These are phyloP conservation scores for Malassezia equina DNA, from an alignment of 1,284 basidiomycete genomes.

Conservation along the genomic window DNA sequence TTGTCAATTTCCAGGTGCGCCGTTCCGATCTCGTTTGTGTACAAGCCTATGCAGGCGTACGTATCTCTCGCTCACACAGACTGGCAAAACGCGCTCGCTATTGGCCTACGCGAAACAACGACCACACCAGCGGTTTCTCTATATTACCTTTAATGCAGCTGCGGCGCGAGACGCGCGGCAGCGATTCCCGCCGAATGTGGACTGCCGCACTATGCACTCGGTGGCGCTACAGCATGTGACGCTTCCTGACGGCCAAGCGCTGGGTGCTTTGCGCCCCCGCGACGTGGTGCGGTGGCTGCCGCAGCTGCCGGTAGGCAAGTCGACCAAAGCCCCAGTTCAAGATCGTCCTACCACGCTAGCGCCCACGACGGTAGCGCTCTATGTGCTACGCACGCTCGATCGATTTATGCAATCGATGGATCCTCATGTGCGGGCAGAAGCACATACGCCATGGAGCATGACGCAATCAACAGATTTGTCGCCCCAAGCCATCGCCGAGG, in stretches of 20 bases:
- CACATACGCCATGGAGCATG: slow-evolving; percentile 28
- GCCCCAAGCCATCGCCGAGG: slow-evolving; percentile 20
- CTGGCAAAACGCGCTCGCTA: slow-evolving; percentile 37
- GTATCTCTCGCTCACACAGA: slow-evolving; percentile 1
- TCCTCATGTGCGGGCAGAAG: slow-evolving; percentile 19
- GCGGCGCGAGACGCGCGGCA: slow-evolving; percentile 28
- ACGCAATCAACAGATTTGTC: slow-evolving; percentile 28
- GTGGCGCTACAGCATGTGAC: slow-evolving; percentile 29
- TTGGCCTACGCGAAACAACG: slow-evolving; percentile 29
- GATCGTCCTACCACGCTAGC: slow-evolving; percentile 23
- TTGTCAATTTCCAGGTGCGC: slow-evolving; percentile 26
- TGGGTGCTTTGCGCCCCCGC: slow-evolving; percentile 28
- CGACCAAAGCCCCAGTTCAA: background rate
- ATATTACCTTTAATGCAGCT: slow-evolving; percentile 39
- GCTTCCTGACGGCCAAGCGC: slow-evolving; percentile 23
- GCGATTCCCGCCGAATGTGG: slow-evolving; percentile 31
- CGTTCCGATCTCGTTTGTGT: slow-evolving; percentile 33
- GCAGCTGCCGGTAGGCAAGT: slow-evolving; percentile 26
- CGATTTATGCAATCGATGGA: slow-evolving; percentile 37
- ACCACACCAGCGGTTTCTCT: slow-evolving; percentile 30
- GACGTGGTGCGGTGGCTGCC: slow-evolving; percentile 28
- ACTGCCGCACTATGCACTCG: slow-evolving; percentile 40
- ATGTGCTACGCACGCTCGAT: slow-evolving; percentile 31
- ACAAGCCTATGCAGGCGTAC: slow-evolving; percentile 33
- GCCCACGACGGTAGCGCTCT: slow-evolving; percentile 32